A percentile compares a stretch with the other conserved stretches of the same genome.
Evolutionary conservation across 768 basidiomycete species (phyloP).

Genomic region (Rhizopogon vulgaris): DNA sequence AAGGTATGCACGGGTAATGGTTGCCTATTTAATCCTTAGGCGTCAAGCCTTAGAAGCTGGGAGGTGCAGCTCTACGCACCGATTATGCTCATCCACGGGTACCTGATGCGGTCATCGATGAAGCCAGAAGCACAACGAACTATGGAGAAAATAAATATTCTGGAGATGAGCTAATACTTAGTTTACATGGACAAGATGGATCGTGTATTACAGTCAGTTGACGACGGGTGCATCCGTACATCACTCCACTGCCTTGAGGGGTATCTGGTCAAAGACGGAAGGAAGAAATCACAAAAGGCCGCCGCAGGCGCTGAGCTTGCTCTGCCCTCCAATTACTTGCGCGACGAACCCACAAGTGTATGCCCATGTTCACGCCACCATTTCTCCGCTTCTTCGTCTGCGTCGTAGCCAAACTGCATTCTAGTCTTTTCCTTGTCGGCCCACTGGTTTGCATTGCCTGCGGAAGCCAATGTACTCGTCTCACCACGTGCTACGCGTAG

Average conservation of each 20-base stretch:
- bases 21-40: not conserved
- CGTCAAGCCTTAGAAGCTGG: not conserved
- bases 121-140: not conserved
- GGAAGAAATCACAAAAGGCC: not conserved
- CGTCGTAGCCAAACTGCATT: slow-evolving; percentile 48
- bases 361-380: slow-evolving; percentile 40
- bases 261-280: too few relatives aligned
- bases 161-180: not conserved
- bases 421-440: slow-evolving; percentile 46
- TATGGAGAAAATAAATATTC: not conserved
- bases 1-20: too few relatives aligned
- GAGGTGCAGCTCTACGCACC: too few relatives aligned
- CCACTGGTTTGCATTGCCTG: slow-evolving; percentile 49
- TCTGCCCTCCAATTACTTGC: not conserved
- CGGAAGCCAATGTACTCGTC: slow-evolving; percentile 6
- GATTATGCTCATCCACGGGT: not conserved
- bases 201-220: not conserved
- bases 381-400: slow-evolving; percentile 41
- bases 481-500: slow-evolving; percentile 17
- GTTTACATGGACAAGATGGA: not conserved
- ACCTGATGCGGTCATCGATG: not conserved
- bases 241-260: not conserved
- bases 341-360: slow-evolving; percentile 1
- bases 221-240: not conserved
- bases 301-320: not conserved